Conservation (phyloP, 768 basidiomycete species). For the Trametes meyenii region DNA sequence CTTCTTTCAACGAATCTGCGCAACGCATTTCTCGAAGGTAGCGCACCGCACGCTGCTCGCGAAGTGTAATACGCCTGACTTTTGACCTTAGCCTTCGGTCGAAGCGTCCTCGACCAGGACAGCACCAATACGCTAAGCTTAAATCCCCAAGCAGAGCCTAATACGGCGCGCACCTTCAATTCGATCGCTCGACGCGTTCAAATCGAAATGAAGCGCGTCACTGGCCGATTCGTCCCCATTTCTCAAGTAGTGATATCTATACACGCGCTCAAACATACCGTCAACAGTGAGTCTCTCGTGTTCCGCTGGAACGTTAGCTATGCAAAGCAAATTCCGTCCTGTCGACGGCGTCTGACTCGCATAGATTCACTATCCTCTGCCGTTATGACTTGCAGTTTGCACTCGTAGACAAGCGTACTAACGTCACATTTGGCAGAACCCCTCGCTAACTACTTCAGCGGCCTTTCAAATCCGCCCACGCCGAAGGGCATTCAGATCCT, state of each 20-base stretch:
- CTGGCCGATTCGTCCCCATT: slow-evolving; percentile 14
- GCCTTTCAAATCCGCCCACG: neutral
- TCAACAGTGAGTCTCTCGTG: neutral
- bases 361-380: neutral
- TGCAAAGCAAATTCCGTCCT: neutral
- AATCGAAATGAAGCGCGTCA: slow-evolving; percentile 9
- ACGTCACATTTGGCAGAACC: too few species aligned
- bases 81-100: neutral
- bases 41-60: neutral
- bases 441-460: neutral
- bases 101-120: neutral
- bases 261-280: neutral
- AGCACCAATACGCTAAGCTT: neutral
- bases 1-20: slow-evolving; percentile 12
- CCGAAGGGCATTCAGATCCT: slow-evolving; percentile 4
- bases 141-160: neutral
- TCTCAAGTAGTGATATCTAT: slow-evolving; percentile 15
- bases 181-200: slow-evolving; percentile 20
- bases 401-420: too few species aligned
- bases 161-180: neutral
- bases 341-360: neutral
- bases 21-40: slow-evolving; percentile 15
- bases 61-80: neutral
- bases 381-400: too few species aligned
- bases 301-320: neutral